Conservation (phyloP, 257 asterid genomes). For the Solanum piurae region DNA sequence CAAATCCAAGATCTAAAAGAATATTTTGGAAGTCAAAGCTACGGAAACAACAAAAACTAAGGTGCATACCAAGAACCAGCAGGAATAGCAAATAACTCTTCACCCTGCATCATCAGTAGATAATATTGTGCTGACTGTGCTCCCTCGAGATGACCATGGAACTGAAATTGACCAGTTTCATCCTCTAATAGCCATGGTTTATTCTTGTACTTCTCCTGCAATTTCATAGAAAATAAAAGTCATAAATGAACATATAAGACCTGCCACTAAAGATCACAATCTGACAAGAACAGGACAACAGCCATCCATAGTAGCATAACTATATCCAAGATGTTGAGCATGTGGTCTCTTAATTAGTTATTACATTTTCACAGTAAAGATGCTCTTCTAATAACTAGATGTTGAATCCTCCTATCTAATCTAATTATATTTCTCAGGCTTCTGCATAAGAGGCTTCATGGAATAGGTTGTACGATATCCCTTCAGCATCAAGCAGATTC, state of each 20-base stretch:
- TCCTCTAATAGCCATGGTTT: slow-evolving; percentile 97
- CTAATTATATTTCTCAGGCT: neutral
- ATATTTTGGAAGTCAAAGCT: neutral
- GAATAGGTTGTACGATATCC: neutral
- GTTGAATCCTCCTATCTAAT: neutral
- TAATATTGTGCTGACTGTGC: slow-evolving; percentile 91
- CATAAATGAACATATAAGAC: neutral
- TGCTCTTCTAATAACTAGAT: neutral
- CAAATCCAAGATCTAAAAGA: neutral
- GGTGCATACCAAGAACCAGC: slow-evolving; percentile 84
- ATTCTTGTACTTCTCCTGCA: slow-evolving; percentile 86
- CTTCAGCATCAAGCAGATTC: neutral
- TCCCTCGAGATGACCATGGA: slow-evolving; percentile 83
- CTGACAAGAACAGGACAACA: neutral
- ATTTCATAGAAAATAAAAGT: neutral
- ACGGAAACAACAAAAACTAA: neutral
- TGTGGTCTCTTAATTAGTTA: neutral
- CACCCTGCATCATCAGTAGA: slow-evolving; percentile 91
- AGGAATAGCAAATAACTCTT: slow-evolving; percentile 91
- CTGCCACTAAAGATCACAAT: neutral
- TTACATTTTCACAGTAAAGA: neutral
- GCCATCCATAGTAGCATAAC: neutral
- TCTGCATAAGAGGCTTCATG: neutral
- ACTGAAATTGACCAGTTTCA: slow-evolving; percentile 90
- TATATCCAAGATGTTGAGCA: neutral